Conservation (phyloP, 192 early-diverging fungal species). For the Coemansia sp. region DNA sequence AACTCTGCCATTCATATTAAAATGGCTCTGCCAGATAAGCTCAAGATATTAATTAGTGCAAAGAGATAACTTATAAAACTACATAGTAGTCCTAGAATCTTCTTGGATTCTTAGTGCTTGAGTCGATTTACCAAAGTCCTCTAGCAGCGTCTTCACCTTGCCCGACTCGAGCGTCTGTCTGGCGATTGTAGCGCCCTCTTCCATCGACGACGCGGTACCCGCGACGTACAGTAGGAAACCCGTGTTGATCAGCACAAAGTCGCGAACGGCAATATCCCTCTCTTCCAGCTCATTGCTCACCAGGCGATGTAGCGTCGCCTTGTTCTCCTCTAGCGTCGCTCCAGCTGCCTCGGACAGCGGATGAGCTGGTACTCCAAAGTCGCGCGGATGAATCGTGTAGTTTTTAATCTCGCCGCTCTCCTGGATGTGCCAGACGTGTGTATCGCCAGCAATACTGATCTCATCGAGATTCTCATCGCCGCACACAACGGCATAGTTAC, state of each 20-base stretch:
- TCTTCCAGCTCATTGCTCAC: conserved; percentile 66
- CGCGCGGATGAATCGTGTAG: conserved; percentile 70
- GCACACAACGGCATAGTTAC: conserved; percentile 86
- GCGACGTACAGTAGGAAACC: conserved; percentile 79
- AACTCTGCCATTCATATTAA: conserved; percentile 77
- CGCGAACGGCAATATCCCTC: conserved; percentile 68
- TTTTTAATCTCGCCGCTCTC: conserved; percentile 64
- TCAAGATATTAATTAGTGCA: conserved; percentile 17
- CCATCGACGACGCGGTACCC: conserved; percentile 70
- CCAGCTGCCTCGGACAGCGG: conserved; percentile 66
- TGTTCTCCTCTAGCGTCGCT: conserved; percentile 79
- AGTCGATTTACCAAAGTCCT: conserved; percentile 59
- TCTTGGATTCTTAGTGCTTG: conserved; percentile 21
- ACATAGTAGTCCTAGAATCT: conserved; percentile 1
- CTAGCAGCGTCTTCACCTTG: conserved; percentile 65
- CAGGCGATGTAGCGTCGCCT: conserved; percentile 65
- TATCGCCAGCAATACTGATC: conserved; percentile 85
- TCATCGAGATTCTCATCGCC: conserved; percentile 89
- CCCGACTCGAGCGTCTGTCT: conserved; percentile 75
- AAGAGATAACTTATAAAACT: conserved; percentile 8
- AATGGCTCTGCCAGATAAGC: conserved; percentile 42
- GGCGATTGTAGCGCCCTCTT: conserved; percentile 77
- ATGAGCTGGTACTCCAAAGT: conserved; percentile 81
- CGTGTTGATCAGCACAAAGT: conserved; percentile 90
- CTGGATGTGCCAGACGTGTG: conserved; percentile 85